These are phyloP conservation scores for Colletotrichum camelliae DNA, from an alignment of 2,329 filamentous ascomycete species.

Conservation along the genomic window DNA sequence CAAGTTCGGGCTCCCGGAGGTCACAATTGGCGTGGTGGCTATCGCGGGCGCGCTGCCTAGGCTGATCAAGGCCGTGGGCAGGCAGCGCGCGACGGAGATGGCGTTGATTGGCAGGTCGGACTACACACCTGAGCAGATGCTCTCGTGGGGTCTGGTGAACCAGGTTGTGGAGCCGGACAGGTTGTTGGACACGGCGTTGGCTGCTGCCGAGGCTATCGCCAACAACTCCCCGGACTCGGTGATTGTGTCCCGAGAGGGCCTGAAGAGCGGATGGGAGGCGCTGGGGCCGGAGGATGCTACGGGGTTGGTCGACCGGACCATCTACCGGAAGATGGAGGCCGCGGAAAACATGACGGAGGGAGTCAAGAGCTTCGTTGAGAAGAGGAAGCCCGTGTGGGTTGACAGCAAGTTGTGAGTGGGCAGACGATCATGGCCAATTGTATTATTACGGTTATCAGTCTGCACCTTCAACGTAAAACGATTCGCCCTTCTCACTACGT, in stretches of 20 bases:
- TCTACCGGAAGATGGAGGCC: conserved; percentile 64
- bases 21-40: conserved; percentile 72
- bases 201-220: conserved; percentile 65
- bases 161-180: conserved; percentile 55
- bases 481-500: not conserved
- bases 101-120: conserved; percentile 64
- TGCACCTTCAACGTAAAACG: not conserved
- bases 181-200: conserved; percentile 64
- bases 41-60: conserved; percentile 74
- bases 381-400: conserved; percentile 71
- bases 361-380: conserved; percentile 77
- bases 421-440: not conserved
- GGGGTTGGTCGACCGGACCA: conserved; percentile 58
- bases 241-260: conserved; percentile 73
- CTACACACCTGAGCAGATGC: conserved; percentile 64
- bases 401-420: conserved; percentile 60
- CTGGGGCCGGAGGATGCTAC: conserved; percentile 69
- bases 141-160: conserved; percentile 74
- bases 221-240: conserved; percentile 77
- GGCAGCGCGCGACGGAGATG: conserved; percentile 74
- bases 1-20: conserved; percentile 74
- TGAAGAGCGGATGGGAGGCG: conserved; percentile 76
- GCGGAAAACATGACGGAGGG: conserved; percentile 80
- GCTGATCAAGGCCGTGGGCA: conserved; percentile 68
- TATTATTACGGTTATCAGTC: not conserved